Evolutionary conservation across 345 rosid genomes (phyloP), one percentile per base, ranked within the genome.

Genomic region (Eucalyptus polybractea): DNA sequence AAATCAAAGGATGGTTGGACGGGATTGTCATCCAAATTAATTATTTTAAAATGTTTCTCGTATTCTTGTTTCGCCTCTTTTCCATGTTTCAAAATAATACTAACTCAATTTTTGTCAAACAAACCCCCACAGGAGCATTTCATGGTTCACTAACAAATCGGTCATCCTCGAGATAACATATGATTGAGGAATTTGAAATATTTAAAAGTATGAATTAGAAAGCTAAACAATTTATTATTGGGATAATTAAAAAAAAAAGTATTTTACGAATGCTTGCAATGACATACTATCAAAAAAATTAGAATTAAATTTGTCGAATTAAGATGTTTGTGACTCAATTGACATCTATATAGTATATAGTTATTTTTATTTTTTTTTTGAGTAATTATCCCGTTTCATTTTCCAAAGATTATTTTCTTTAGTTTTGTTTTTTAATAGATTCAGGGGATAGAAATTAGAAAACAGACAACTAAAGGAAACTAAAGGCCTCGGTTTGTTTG

Each of bases 61-160:
- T 53, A 21, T 76, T 76, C 1, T 40, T 4, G 0, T 19, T 76
- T 76, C 4, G 8, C 45, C 45, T 72, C 45, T 10, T 37, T 33
- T 72, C 22, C 44, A 37, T 6, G 14, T 72, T 13, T 72, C 27
- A 6, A 37, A 10, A 22, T 2, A 8, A 72, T 37, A 33, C 45
- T 10, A 10, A 19, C 45, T 14, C 5, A 10, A 3, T 37, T 5
- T 37, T 19, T 5, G 0, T 19, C 5, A 3, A 0, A 5, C 3
- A 14, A 10, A 22, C 8, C 22, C 24, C 13, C 25, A 69, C 8
- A 10, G 3, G 44, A 37, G 45, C 45, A 72, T 72, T 37, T 10
- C 7, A 21, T 2, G 83, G 29, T 21, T 10, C 47, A 4, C 45
- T 10, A 37, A 76, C 8, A 22, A 76, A 76, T 7, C 2, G 4